Percentiles rank a stretch among this genome's conserved stretches.
phyloP scores from a whole-genome alignment of 257 asterid genomes.

The Leonotis leonurus region DNA sequence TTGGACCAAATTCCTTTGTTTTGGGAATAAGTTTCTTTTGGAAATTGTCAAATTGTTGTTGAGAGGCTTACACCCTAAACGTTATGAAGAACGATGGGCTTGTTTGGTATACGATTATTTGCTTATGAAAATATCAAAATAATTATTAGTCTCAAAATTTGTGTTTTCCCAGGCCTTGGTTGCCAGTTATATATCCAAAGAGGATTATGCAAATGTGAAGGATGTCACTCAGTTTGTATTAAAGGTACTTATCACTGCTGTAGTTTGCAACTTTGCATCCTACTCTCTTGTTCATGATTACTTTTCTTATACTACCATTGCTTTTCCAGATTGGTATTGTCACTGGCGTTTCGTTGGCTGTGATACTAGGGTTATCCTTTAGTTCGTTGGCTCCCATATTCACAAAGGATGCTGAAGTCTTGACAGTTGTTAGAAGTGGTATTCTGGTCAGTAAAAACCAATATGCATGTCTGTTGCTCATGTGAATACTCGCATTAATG shows the following conservation, averaged over 20 bases:
- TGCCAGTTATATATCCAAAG: constrained; percentile 68
- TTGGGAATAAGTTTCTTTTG: too few relatives aligned
- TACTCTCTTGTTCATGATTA: not conserved
- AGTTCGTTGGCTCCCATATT: constrained; percentile 60
- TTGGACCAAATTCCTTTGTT: too few relatives aligned
- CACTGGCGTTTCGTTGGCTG: constrained; percentile 61
- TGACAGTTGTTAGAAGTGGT: constrained; percentile 53
- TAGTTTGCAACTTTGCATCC: too few relatives aligned
- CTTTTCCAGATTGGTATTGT: constrained; percentile 59
- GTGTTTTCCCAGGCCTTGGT: constrained; percentile 56
- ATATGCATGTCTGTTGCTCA: not conserved
- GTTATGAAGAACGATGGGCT: constrained; percentile 4
- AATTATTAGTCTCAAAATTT: not conserved
- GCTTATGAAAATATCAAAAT: too few relatives aligned
- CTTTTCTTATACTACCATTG: constrained; percentile 8
- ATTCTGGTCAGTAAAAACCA: constrained; percentile 46
- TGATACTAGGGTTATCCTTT: constrained; percentile 56
- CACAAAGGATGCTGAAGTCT: constrained; percentile 61
- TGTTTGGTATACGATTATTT: not conserved
- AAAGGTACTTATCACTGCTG: constrained; percentile 44
- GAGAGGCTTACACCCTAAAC: not conserved
- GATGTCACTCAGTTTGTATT: constrained; percentile 57
- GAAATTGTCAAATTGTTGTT: too few relatives aligned
- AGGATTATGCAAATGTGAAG: constrained; percentile 56
- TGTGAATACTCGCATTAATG: not conserved